These are phyloP conservation scores for Raffaelea deltoideospora DNA, from an alignment of 2,329 filamentous ascomycete genomes.

Conservation along the genomic window DNA sequence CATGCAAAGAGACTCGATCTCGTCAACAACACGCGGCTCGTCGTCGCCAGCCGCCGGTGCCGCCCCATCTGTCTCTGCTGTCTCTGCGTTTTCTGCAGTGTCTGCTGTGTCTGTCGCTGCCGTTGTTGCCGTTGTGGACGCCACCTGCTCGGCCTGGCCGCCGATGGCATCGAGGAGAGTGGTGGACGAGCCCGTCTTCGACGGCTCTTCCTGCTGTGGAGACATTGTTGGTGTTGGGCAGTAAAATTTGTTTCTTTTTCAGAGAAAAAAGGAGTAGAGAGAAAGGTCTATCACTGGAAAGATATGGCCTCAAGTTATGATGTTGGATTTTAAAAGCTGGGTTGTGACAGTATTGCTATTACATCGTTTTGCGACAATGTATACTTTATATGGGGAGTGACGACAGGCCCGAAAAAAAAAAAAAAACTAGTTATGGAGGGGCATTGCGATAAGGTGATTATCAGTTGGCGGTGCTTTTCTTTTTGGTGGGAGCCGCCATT, in stretches of 20 bases:
- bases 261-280: no score
- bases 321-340: no score
- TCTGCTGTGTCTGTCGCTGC: slow-evolving; percentile 8
- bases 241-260: no score
- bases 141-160: slow-evolving; percentile 40
- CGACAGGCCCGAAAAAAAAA: no score
- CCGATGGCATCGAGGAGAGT: slow-evolving; percentile 50
- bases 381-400: no score
- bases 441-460: no score
- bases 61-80: no score
- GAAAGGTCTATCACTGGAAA: no score
- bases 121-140: slow-evolving; percentile 16
- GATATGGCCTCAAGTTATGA: no score
- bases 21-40: slow-evolving; percentile 42
- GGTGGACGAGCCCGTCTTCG: slow-evolving; percentile 18
- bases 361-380: no score
- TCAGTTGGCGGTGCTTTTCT: slow-evolving; percentile 6
- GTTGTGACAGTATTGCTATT: no score
- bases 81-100: neutral
- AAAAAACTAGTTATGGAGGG: slow-evolving; percentile 7
- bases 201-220: slow-evolving; percentile 14
- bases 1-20: slow-evolving; percentile 73
- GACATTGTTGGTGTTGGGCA: slow-evolving; percentile 12
- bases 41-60: slow-evolving; percentile 20
- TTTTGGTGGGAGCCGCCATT: slow-evolving; percentile 4